phyloP scores from a whole-genome alignment of 768 basidiomycete species.

The Termitomyces sp. region DNA sequence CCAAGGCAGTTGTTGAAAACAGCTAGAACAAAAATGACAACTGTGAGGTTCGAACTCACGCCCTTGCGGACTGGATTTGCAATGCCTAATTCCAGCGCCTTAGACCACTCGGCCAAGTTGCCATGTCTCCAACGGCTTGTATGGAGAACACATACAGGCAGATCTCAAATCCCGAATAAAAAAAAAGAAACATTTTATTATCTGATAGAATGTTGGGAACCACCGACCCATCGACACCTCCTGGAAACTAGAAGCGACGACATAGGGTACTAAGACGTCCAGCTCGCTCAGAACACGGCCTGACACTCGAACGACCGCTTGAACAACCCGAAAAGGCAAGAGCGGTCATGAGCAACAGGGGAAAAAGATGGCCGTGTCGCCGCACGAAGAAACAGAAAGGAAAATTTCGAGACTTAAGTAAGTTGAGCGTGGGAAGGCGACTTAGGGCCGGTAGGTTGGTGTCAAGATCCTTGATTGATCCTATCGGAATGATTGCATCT shows the following conservation, averaged over 20 bases:
- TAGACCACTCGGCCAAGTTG: conserved; percentile 60
- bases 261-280: conserved; percentile 82
- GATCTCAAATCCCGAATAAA: neutral
- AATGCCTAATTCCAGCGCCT: conserved; percentile 52
- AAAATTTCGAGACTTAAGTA: conserved; percentile 6
- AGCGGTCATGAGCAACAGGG: conserved; percentile 87
- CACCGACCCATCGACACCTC: conserved; percentile 76
- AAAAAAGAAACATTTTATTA: neutral
- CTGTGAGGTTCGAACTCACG: conserved; percentile 7
- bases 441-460: conserved; percentile 30
- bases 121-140: conserved; percentile 9
- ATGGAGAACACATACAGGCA: neutral
- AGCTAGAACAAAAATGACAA: neutral
- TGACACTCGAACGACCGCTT: conserved; percentile 89
- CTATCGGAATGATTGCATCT: neutral
- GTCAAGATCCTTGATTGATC: neutral
- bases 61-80: conserved; percentile 4
- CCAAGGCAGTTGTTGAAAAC: too few relatives aligned
- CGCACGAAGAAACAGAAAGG: conserved; percentile 51
- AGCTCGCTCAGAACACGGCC: conserved; percentile 67
- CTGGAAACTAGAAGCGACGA: conserved; percentile 37
- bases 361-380: conserved; percentile 78
- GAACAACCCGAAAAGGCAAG: conserved; percentile 21
- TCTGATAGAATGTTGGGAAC: conserved; percentile 40
- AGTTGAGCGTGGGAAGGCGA: conserved; percentile 25